Conservation (phyloP, 2,329 filamentous ascomycete genomes). For the Xylariomycetidae sp. region DNA sequence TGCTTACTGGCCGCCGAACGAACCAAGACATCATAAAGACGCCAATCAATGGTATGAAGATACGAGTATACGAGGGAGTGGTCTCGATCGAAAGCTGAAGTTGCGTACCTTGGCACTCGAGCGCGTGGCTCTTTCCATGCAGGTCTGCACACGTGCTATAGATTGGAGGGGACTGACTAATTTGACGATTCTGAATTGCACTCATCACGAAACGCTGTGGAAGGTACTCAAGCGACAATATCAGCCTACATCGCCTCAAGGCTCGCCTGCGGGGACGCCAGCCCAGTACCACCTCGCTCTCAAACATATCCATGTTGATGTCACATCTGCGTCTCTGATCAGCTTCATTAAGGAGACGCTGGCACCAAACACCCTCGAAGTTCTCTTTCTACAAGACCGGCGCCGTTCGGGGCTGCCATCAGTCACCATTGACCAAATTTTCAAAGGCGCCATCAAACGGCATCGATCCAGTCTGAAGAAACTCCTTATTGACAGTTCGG, state of each 20-base stretch:
- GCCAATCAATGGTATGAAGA: slow-evolving; percentile 2
- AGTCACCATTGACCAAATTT: slow-evolving; percentile 65
- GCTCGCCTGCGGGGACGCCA: slow-evolving; percentile 26
- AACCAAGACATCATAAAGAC: no score
- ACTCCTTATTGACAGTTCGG: slow-evolving; percentile 66
- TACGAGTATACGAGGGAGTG: slow-evolving; percentile 23
- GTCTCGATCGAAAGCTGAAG: slow-evolving; percentile 52
- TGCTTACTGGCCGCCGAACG: no score
- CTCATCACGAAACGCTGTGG: slow-evolving; percentile 70
- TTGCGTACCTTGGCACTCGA: slow-evolving; percentile 72
- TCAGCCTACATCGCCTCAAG: slow-evolving; percentile 34
- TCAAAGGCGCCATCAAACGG: slow-evolving; percentile 61
- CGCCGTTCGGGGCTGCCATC: slow-evolving; percentile 40
- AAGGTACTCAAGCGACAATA: slow-evolving; percentile 61
- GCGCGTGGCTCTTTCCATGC: slow-evolving; percentile 64
- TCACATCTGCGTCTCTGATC: slow-evolving; percentile 62
- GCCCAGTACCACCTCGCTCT: slow-evolving; percentile 58
- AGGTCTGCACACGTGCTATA: slow-evolving; percentile 62
- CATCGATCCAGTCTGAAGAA: slow-evolving; percentile 67
- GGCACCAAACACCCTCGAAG: slow-evolving; percentile 73
- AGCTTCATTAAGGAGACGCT: slow-evolving; percentile 71
- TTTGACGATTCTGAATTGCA: slow-evolving; percentile 68
- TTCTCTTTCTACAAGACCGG: slow-evolving; percentile 68
- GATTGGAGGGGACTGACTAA: slow-evolving; percentile 69
- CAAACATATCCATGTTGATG: slow-evolving; percentile 71